Base-by-base conservation (phyloP, 1,284 basidiomycete species). In the Pseudozyma sp. region DNA sequence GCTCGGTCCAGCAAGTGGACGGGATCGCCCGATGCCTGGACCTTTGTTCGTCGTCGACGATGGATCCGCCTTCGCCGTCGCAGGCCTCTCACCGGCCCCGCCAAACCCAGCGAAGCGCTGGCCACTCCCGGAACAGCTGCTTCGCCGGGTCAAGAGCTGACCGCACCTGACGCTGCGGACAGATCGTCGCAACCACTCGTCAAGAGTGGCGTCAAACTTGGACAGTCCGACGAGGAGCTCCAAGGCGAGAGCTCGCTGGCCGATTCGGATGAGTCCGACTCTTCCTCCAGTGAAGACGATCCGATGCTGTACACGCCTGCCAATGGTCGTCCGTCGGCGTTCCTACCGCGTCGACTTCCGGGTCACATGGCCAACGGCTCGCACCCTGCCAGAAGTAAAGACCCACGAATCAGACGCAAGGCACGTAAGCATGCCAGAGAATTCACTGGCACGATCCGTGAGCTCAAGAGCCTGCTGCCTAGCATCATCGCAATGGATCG, bases 11-110 rank as follows among this genome's bases (percentile, higher is more conserved):
- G 53, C 40, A 81, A 81, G 55, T 84, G 82, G 82, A 71, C 55
- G 3, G 80, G 80, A 13, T 50, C 60, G 40, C 74, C 78, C 3
- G 75, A 71, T 51, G 61, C 74, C 0, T 78, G 61, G 51, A 81
- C 78, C 6, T 84, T 81, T 60, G 82, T 84, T 19, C 62, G 82
- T 19, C 73, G 82, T 9, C 60, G 82, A 19, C 61, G 82, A 13
- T 84, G 82, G 82, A 79, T 84, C 19, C 73, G 82, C 1, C 63
- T 84, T 48, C 75, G 82, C 40, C 68, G 76, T 10, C 42, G 72
- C 24, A 70, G 66, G 46, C 71, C 71, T 8, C 51, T 74, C 8
- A 43, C 50, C 8, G 31, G 45, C 17, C 30, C 57, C 4, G 40
- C 43, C 42, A 62, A 62, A 29, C 1, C 37, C 7, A 45, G 39